phyloP scores from a whole-genome alignment of 176 grass and related monocot genomes.

The Aegilops speltoides region DNA sequence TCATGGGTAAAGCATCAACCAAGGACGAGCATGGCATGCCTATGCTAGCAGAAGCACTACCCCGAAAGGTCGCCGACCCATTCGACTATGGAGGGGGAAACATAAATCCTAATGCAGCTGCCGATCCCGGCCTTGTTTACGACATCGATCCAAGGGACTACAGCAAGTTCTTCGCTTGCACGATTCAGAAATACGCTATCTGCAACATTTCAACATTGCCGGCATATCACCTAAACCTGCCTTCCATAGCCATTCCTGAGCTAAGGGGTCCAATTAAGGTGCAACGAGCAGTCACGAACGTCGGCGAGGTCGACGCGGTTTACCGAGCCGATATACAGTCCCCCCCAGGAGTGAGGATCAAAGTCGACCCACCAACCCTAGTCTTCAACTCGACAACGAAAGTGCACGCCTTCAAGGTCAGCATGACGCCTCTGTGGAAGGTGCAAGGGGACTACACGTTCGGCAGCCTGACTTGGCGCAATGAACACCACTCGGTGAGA shows the following conservation, averaged over 20 bases:
- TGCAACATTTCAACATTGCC: slow-evolving; percentile 15
- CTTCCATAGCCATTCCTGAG: slow-evolving; percentile 46
- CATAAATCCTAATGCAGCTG: slow-evolving; percentile 45
- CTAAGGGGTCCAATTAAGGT: slow-evolving; percentile 24
- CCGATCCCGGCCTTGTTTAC: slow-evolving; percentile 40
- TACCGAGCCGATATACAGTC: slow-evolving; percentile 28
- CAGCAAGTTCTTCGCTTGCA: slow-evolving; percentile 36
- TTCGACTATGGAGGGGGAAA: slow-evolving; percentile 58
- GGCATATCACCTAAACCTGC: slow-evolving; percentile 41
- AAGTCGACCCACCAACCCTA: slow-evolving; percentile 22
- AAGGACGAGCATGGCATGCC: slow-evolving; percentile 39
- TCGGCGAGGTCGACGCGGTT: slow-evolving; percentile 27
- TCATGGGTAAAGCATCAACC: slow-evolving; percentile 27
- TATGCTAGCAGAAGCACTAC: slow-evolving; percentile 37
- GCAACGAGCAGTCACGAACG: slow-evolving; percentile 37
- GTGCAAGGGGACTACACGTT: slow-evolving; percentile 41
- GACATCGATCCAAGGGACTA: slow-evolving; percentile 43
- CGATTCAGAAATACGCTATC: background rate
- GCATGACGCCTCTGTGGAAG: slow-evolving; percentile 11
- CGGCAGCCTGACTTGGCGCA: slow-evolving; percentile 42
- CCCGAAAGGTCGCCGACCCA: slow-evolving; percentile 45
- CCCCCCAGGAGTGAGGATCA: slow-evolving; percentile 23
- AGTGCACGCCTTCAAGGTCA: slow-evolving; percentile 39
- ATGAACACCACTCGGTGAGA: slow-evolving; percentile 5
- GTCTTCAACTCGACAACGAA: slow-evolving; percentile 29